Base-by-base conservation (phyloP, 345 rosid species). In the Hibiscus trionum region DNA sequence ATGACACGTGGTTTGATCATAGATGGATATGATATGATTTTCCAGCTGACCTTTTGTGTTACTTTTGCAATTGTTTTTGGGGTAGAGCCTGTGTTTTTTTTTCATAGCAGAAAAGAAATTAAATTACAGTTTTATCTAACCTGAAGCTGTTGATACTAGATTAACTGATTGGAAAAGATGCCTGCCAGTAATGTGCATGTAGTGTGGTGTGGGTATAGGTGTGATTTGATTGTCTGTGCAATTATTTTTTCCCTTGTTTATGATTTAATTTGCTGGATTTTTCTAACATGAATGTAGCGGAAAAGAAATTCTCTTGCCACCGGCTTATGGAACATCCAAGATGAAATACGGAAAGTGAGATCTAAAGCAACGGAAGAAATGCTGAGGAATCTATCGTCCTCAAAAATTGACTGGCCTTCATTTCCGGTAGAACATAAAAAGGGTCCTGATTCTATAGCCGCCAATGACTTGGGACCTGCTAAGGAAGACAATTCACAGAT, bases 281-380 rank as follows among this genome's bases (percentile, higher is more conserved):
- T 27, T 27, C 77, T 73, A 75, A 79, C 73, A 70, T 69, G 19
- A 77, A 66, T 84, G 78, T 84, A 94, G 97, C 76, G 82, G 69
- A 84, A 79, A 76, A 83, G 78, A 80, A 83, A 81, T 73, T 77
- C 84, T 52, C 78, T 84, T 47, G 80, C 87, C 71, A 78, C 79
- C 35, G 85, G 84, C 61, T 83, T 90, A 35, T 90, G 97, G 97
- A 92, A 85, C 82, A 88, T 94, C 80, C 82, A 77, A 14, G 99
- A 94, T 76, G 97, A 92, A 81, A 75, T 94, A 72, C 88, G 97
- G 29, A 88, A 86, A 88, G 92, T 92, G 79, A 88, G 93, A 82
- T 90, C 90, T 53, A 88, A 79, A 75, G 97, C 99, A 79, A 90
- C 97, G 31, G 92, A 94, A 73, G 90, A 88, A 74, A 80, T 92